A percentile compares a stretch with the other conserved stretches of the same genome.
phyloP scores from a whole-genome alignment of 768 basidiomycete genomes.

The Cystofilobasidium macerans region DNA sequence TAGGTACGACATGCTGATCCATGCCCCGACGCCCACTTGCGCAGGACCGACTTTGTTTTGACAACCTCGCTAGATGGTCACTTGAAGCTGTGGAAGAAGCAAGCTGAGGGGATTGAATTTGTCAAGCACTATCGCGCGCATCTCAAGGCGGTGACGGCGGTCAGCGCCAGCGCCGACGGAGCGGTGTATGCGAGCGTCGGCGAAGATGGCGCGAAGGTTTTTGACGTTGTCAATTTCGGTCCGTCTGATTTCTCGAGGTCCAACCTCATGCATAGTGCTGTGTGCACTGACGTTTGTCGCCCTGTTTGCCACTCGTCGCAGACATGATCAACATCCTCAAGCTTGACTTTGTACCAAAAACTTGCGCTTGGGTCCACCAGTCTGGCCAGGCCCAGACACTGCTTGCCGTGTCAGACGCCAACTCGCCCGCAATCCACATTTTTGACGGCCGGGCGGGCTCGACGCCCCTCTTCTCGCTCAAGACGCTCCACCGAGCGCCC shows the following conservation, averaged over 20 bases:
- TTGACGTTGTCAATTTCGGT: slow-evolving; percentile 98
- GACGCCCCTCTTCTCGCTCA: slow-evolving; percentile 61
- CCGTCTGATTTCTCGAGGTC: too few relatives aligned
- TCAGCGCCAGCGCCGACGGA: slow-evolving; percentile 83
- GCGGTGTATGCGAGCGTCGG: slow-evolving; percentile 82
- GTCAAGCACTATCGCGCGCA: slow-evolving; percentile 97
- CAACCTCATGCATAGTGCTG: not conserved
- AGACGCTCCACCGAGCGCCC: slow-evolving; percentile 69
- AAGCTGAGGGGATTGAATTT: slow-evolving; percentile 87
- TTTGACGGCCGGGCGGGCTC: slow-evolving; percentile 87
- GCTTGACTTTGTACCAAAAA: slow-evolving; percentile 68
- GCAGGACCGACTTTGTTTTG: slow-evolving; percentile 80
- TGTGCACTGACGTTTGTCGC: not conserved
- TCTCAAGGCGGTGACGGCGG: slow-evolving; percentile 60
- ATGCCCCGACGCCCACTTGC: not conserved
- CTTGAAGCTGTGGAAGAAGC: slow-evolving; percentile 99
- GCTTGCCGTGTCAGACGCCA: slow-evolving; percentile 75
- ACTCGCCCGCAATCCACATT: slow-evolving; percentile 62
- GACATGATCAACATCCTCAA: slow-evolving; percentile 99
- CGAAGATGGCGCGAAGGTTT: slow-evolving; percentile 71
- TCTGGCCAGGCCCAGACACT: slow-evolving; percentile 77
- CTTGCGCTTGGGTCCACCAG: slow-evolving; percentile 91
- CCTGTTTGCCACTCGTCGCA: slow-evolving; percentile 36
- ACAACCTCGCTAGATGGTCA: slow-evolving; percentile 93
- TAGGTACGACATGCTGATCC: too few relatives aligned